Evolutionary conservation across 192 early-diverging fungal genomes (phyloP), one percentile per base, ranked within the genome.

Genomic region (Podila epigama): DNA sequence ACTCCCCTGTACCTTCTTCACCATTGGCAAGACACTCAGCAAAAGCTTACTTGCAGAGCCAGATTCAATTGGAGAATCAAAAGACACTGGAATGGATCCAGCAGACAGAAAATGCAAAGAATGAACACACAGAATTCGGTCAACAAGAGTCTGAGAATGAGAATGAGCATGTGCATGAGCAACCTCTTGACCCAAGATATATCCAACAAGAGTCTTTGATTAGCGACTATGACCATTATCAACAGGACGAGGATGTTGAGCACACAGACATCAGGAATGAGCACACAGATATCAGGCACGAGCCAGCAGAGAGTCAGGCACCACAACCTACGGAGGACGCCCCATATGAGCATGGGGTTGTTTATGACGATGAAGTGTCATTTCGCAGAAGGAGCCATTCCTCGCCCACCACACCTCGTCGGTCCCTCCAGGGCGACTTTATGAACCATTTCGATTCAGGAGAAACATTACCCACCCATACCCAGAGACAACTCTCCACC

Each of bases 31-130:
- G 41, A 31, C 32, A 37, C 32, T 62, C 44, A 25, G 15, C 40
- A 13, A 22, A 36, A n/a, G n/a, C n/a, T n/a, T n/a, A n/a, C 1
- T 56, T 36, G 25, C 25, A 50, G 3, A 31, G 27, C 20, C 28
- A 35, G 34, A 12, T 15, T 25, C 18, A 57, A 68, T 20, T n/a
- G n/a, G n/a, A n/a, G n/a, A 36, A 50, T n/a, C 32, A 12, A 51
- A 33, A 55, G 18, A 68, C 66, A 1, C 42, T 68, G 7, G 66
- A 68, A 6, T 68, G 66, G 66, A 13, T 68, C 3, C 57, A 68
- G 35, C 56, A 68, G 56, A 68, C 66, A 5, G 66, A 11, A 27
- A 48, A 36, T 13, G 66, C 66, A 1, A 29, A 25, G 22, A 51
- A 64, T 25, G 18, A 52, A 15, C 37, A 57, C 28, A 18, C 55